phyloP scores from a whole-genome alignment of 768 basidiomycete species.

The Sarcomyxa edulis region DNA sequence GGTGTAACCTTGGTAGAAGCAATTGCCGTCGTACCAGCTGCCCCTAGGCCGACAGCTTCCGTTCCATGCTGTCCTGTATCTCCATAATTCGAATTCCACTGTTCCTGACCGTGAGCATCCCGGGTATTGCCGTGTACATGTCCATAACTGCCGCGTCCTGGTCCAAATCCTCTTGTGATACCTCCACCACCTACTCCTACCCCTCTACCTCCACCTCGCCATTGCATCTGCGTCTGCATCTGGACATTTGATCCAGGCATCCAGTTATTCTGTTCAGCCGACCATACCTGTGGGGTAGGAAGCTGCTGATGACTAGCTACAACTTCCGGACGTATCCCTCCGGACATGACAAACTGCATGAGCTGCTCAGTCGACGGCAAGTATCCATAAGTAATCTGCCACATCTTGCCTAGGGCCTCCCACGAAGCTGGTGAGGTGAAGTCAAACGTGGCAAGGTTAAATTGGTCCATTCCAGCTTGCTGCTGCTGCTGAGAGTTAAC shows the following conservation, averaged over 20 bases:
- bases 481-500: constrained; percentile 6
- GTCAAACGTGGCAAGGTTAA: constrained; percentile 72
- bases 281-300: constrained; percentile 14
- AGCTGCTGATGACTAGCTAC: constrained; percentile 15
- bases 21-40: constrained; percentile 20
- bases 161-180: too few species aligned
- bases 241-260: constrained; percentile 4
- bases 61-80: constrained; percentile 29
- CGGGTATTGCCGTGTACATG: constrained; percentile 43
- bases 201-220: constrained; percentile 31
- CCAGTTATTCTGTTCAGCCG: too few species aligned
- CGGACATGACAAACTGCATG: constrained; percentile 64
- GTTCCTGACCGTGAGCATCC: constrained; percentile 32
- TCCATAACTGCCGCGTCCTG: constrained; percentile 31
- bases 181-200: constrained; percentile 28
- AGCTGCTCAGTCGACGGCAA: constrained; percentile 70
- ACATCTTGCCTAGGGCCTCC: constrained; percentile 78
- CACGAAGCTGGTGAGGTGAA: constrained; percentile 69
- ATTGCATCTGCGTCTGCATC: constrained; percentile 10
- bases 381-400: constrained; percentile 64
- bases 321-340: constrained; percentile 17
- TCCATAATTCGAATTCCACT: constrained; percentile 29
- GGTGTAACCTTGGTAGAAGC: constrained; percentile 3
- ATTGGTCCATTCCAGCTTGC: constrained; percentile 53
- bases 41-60: constrained; percentile 58